Evolutionary conservation across 768 basidiomycete genomes (phyloP).

Genomic region (Chalciporus pseudorubinellus): DNA sequence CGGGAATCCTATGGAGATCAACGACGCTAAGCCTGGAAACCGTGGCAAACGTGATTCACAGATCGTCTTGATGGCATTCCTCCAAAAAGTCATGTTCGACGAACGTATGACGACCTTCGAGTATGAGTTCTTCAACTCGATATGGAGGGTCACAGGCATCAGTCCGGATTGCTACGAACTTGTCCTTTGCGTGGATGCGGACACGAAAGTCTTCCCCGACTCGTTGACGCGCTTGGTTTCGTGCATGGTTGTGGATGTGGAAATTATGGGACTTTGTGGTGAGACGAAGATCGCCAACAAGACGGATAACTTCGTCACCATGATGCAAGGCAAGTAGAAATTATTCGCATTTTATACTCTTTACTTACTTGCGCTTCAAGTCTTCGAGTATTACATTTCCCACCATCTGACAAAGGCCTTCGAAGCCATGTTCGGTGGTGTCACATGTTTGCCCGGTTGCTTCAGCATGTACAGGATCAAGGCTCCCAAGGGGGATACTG

Average conservation of each 20-base stretch:
- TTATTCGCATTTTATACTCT: background rate
- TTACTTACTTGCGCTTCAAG: conserved; percentile 40
- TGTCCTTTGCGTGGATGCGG: conserved; percentile 94
- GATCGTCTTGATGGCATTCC: conserved; percentile 94
- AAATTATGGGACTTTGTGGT: conserved; percentile 99
- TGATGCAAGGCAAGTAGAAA: conserved; percentile 89
- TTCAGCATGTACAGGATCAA: conserved; percentile 99
- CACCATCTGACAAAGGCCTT: conserved; percentile 99
- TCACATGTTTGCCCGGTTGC: conserved; percentile 98
- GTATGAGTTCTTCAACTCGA: conserved; percentile 98
- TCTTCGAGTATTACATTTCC: conserved; percentile 99
- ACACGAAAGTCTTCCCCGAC: conserved; percentile 99
- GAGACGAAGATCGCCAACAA: conserved; percentile 99
- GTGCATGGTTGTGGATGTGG: conserved; percentile 94
- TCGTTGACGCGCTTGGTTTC: conserved; percentile 94
- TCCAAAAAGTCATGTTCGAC: conserved; percentile 99
- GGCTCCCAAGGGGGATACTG: conserved; percentile 92
- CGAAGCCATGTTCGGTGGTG: conserved; percentile 99
- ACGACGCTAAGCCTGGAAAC: conserved; percentile 93
- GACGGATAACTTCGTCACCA: conserved; percentile 96
- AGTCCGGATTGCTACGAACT: conserved; percentile 95
- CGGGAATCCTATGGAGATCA: conserved; percentile 88
- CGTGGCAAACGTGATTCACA: conserved; percentile 98
- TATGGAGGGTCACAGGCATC: conserved; percentile 94
- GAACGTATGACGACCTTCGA: conserved; percentile 99